Conservation (phyloP, 345 rosid genomes). For the Brassica nigra region DNA sequence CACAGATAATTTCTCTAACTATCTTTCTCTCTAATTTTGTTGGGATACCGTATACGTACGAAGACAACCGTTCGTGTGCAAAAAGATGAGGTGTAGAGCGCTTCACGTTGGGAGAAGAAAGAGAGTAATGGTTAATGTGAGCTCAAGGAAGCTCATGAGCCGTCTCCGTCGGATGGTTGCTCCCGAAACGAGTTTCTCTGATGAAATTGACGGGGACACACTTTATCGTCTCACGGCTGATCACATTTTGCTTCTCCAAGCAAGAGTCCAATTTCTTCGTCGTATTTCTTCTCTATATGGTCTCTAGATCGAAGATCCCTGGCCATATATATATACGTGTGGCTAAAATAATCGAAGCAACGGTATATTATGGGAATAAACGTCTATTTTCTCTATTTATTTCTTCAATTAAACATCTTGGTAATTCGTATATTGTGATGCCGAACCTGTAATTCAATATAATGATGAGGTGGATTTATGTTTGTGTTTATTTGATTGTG, state of each 20-base stretch:
- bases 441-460: slow-evolving; percentile 8
- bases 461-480: slow-evolving; percentile 11
- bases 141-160: slow-evolving; percentile 36
- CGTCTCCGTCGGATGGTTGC: slow-evolving; percentile 45
- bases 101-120: slow-evolving; percentile 36
- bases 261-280: slow-evolving; percentile 42
- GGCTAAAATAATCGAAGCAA: slow-evolving; percentile 12
- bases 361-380: slow-evolving; percentile 12
- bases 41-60: slow-evolving; percentile 2
- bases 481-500: slow-evolving; percentile 5
- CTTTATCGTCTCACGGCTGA: slow-evolving; percentile 41
- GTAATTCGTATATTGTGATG: slow-evolving; percentile 13
- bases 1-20: background rate
- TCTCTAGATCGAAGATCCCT: slow-evolving; percentile 27
- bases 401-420: background rate
- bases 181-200: slow-evolving; percentile 25
- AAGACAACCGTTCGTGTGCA: slow-evolving; percentile 26
- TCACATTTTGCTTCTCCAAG: slow-evolving; percentile 39
- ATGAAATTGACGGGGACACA: slow-evolving; percentile 26
- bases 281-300: slow-evolving; percentile 38
- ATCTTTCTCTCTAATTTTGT: background rate
- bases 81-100: slow-evolving; percentile 36
- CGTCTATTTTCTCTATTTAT: slow-evolving; percentile 7
- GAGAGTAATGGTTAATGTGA: slow-evolving; percentile 32
- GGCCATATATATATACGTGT: background rate